Percentiles rank a stretch among this genome's conserved stretches.
phyloP scores from a whole-genome alignment of 768 basidiomycete species.

The Pleurotus tuber-regium region DNA sequence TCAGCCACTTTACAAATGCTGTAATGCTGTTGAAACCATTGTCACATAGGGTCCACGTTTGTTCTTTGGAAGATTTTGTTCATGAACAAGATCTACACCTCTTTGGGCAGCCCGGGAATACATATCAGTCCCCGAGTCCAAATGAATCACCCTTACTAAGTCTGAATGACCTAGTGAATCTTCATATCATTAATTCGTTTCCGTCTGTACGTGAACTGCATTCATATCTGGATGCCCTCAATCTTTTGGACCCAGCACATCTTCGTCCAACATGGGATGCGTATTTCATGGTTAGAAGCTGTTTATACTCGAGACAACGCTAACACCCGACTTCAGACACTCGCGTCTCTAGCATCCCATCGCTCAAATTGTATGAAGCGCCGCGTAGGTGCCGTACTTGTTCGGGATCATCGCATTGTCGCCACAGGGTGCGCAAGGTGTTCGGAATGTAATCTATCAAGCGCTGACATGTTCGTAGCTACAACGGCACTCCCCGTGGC shows the following conservation, averaged over 20 bases:
- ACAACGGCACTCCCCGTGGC: constrained; percentile 95
- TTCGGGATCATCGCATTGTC: constrained; percentile 76
- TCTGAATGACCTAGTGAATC: constrained; percentile 50
- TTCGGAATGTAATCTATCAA: not conserved
- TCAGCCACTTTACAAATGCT: not conserved
- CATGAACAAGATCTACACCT: constrained; percentile 63
- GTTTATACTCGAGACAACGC: not conserved
- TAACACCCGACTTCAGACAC: constrained; percentile 46
- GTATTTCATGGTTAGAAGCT: constrained; percentile 86
- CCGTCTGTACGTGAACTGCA: constrained; percentile 49
- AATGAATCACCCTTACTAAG: constrained; percentile 26
- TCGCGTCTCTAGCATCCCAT: constrained; percentile 86
- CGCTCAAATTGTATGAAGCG: constrained; percentile 97
- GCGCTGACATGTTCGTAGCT: constrained; percentile 42
- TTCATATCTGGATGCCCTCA: constrained; percentile 60
- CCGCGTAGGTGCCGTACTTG: constrained; percentile 91
- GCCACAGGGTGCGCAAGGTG: constrained; percentile 62
- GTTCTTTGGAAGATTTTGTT: constrained; percentile 73
- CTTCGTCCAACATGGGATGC: constrained; percentile 91
- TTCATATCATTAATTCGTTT: constrained; percentile 69
- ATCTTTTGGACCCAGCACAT: constrained; percentile 71
- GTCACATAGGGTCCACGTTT: constrained; percentile 1
- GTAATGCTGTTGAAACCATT: too few relatives aligned
- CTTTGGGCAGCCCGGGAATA: constrained; percentile 43
- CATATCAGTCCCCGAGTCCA: not conserved